phyloP scores from a whole-genome alignment of 2,329 filamentous ascomycete species.

The Cordyceps cicadae region DNA sequence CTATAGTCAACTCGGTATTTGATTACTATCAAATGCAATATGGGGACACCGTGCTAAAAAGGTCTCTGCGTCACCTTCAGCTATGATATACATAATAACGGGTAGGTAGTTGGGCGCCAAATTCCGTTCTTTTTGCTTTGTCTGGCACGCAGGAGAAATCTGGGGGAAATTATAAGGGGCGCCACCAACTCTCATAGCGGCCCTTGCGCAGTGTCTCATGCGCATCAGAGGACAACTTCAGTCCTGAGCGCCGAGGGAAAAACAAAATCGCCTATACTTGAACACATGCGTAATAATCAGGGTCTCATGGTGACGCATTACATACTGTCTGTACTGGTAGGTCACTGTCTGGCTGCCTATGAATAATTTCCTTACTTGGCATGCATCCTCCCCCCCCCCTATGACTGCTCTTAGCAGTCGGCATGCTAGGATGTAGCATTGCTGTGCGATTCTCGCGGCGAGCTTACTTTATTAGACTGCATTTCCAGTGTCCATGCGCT shows the following conservation, averaged over 20 bases:
- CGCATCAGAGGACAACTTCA: background rate
- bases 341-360: too few relatives aligned
- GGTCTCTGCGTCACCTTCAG: background rate
- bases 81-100: background rate
- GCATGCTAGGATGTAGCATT: background rate
- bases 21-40: too few relatives aligned
- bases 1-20: background rate
- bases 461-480: background rate
- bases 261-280: background rate
- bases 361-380: too few relatives aligned
- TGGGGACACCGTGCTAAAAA: background rate
- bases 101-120: background rate
- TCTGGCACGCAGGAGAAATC: slow-evolving; percentile 1
- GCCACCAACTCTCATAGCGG: background rate
- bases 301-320: too few relatives aligned
- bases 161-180: slow-evolving; percentile 6
- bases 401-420: too few relatives aligned
- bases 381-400: too few relatives aligned
- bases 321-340: too few relatives aligned
- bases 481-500: background rate
- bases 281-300: background rate
- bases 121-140: slow-evolving; percentile 2
- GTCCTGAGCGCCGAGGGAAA: background rate
- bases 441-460: background rate
- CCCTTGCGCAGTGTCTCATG: background rate